Percentiles rank a stretch among this genome's conserved stretches.
These are phyloP conservation scores for Podila epicladia DNA, from an alignment of 192 early-diverging fungal genomes.

Conservation along the genomic window DNA sequence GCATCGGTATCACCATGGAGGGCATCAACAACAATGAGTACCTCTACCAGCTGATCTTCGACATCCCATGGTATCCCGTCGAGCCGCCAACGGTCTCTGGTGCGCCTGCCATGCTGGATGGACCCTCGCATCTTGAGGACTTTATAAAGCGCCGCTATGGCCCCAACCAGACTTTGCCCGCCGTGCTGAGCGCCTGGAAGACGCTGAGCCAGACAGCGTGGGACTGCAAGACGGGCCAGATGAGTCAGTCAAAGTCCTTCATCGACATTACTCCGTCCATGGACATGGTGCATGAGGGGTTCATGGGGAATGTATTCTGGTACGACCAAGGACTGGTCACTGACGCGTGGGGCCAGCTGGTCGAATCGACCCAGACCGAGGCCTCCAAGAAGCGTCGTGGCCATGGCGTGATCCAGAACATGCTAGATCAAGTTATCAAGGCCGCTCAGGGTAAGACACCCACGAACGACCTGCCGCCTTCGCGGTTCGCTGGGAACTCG, in stretches of 20 bases:
- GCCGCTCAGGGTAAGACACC: neutral
- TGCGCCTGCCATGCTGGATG: slow-evolving; percentile 3
- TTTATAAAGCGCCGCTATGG: slow-evolving; percentile 35
- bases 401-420: slow-evolving; percentile 10
- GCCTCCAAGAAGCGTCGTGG: slow-evolving; percentile 9
- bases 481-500: neutral
- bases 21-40: slow-evolving; percentile 53
- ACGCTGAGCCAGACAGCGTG: slow-evolving; percentile 37
- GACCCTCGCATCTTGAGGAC: slow-evolving; percentile 15
- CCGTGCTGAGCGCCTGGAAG: slow-evolving; percentile 25
- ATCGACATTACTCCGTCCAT: slow-evolving; percentile 20
- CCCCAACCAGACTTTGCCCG: slow-evolving; percentile 5
- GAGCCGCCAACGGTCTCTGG: neutral
- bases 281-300: slow-evolving; percentile 24
- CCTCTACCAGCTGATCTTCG: slow-evolving; percentile 38
- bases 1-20: slow-evolving; percentile 49
- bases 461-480: neutral
- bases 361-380: slow-evolving; percentile 18
- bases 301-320: slow-evolving; percentile 24
- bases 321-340: slow-evolving; percentile 30
- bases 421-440: slow-evolving; percentile 4
- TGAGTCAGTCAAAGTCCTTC: slow-evolving; percentile 33
- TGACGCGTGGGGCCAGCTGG: slow-evolving; percentile 18
- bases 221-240: slow-evolving; percentile 21
- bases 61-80: slow-evolving; percentile 41